These are phyloP conservation scores for Russula ochroleuca DNA, from an alignment of 768 basidiomycete genomes.

Conservation along the genomic window DNA sequence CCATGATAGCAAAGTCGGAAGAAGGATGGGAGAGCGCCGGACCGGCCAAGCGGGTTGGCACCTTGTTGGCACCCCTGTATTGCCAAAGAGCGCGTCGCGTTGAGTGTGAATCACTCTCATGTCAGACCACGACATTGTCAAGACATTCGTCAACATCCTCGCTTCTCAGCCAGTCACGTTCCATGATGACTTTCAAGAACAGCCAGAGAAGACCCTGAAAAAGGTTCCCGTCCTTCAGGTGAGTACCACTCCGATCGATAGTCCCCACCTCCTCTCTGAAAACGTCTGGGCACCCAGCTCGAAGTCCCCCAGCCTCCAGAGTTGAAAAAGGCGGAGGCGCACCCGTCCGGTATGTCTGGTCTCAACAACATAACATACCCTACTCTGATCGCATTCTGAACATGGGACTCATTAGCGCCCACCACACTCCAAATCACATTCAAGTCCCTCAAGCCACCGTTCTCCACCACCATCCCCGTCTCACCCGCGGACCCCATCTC, in stretches of 20 bases:
- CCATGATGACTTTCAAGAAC: constrained; percentile 72
- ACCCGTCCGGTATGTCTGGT: constrained; percentile 33
- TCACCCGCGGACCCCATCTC: constrained; percentile 80
- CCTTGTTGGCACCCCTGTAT: background rate
- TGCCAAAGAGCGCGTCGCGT: too few relatives aligned
- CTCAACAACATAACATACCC: background rate
- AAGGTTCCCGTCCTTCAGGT: constrained; percentile 69
- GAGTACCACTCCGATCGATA: constrained; percentile 27
- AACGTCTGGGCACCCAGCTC: constrained; percentile 40
- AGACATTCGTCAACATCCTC: constrained; percentile 59
- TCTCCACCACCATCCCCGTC: constrained; percentile 65
- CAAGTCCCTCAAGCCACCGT: constrained; percentile 88
- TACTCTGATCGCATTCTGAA: too few relatives aligned
- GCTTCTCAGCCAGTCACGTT: constrained; percentile 64
- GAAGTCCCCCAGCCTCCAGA: constrained; percentile 58
- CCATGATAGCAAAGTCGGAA: constrained; percentile 23
- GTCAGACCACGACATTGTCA: constrained; percentile 59
- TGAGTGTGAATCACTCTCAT: constrained; percentile 37
- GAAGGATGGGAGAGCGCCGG: background rate
- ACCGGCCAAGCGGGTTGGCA: background rate
- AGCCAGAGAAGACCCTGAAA: constrained; percentile 58
- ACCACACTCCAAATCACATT: constrained; percentile 66
- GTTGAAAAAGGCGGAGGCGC: constrained; percentile 39
- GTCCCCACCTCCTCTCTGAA: constrained; percentile 21
- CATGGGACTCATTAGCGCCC: constrained; percentile 7